Evolutionary conservation across 2,329 filamentous ascomycete genomes (phyloP), one percentile per base, ranked within the genome.

Genomic region (Botrytis tulipae): DNA sequence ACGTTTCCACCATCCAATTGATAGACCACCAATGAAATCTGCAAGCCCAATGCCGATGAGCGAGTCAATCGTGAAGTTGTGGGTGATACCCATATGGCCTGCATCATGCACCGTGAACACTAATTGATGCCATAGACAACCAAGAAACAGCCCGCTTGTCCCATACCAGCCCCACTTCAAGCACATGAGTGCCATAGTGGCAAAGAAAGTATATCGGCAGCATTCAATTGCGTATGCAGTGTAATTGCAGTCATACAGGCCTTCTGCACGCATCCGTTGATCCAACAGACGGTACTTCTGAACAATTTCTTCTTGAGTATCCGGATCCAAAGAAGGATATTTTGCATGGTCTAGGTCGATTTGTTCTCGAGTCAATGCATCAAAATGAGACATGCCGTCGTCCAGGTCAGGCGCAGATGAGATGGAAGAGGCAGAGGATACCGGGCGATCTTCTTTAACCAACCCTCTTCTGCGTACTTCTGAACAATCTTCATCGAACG

Each of bases 11-110:
- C 96, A 99, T 62, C 95, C 93, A 71, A 97, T 84, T 40, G 94
- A 97, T 48, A 99, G 84, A 0, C 96, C 96, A 54, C 96, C 96
- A 32, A 96, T 84, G 78, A 92, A 98, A 81, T 97, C 92, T 71
- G 95, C 94, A 79, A 98, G 92, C 76, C 97, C 84, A 80, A 98
- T 97, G 67, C 94, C 95, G 75, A 99, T 93, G 67, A 92, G 86
- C 2, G 92, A 92, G 82, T 99, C 96, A 54, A 90, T 83, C 68
- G 92, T 90, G 81, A 95, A 98, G 81, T 91, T 87, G 83, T 98
- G 95, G 3, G 96, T 99, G 78, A 99, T 97, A 77, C 93, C 96
- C 92, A 98, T 97, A 82, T 99, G 96, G 10, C 94, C 95, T 69
- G 95, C 93, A 85, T 99, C 96, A 82, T 99, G 96, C 75, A 93